A percentile compares a stretch with the other conserved stretches of the same genome.
These are phyloP conservation scores for Arxiozyma telluris DNA, from an alignment of 1,139 yeast species.

Conservation along the genomic window DNA sequence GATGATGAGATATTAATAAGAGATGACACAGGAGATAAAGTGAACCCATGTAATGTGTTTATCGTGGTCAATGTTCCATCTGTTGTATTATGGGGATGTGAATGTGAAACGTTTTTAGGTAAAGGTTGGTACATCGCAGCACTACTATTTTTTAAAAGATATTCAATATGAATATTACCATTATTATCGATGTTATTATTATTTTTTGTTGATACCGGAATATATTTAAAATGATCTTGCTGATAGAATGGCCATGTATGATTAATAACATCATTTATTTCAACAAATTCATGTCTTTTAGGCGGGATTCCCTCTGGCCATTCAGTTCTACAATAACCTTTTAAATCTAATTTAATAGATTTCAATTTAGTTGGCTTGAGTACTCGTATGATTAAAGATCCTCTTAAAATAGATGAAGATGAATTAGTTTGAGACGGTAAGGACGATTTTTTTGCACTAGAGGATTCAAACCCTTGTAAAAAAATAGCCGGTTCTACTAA, in stretches of 20 bases:
- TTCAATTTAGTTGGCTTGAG: constrained; percentile 71
- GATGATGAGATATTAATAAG: background rate
- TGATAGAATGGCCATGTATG: constrained; percentile 93
- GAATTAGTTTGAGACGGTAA: constrained; percentile 41
- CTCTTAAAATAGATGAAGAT: constrained; percentile 71
- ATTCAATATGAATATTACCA: constrained; percentile 5
- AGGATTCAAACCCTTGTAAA: constrained; percentile 61
- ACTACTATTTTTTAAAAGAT: constrained; percentile 21
- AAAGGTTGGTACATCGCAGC: constrained; percentile 25
- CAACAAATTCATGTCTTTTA: constrained; percentile 56
- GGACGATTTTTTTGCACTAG: constrained; percentile 16
- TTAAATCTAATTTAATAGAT: constrained; percentile 53
- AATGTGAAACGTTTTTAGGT: background rate
- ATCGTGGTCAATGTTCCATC: background rate
- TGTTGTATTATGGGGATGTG: background rate
- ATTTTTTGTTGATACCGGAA: constrained; percentile 3
- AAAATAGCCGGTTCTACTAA: constrained; percentile 73
- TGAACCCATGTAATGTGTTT: background rate
- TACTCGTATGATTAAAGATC: constrained; percentile 64
- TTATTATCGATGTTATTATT: constrained; percentile 5
- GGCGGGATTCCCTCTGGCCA: constrained; percentile 99
- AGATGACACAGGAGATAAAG: constrained; percentile 6
- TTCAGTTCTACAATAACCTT: constrained; percentile 74
- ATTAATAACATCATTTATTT: constrained; percentile 54
- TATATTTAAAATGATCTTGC: constrained; percentile 9